Evolutionary conservation across 306 rosid species (phyloP), one percentile per base, ranked within the genome.

Genomic region (Ammopiptanthus mongolicus): DNA sequence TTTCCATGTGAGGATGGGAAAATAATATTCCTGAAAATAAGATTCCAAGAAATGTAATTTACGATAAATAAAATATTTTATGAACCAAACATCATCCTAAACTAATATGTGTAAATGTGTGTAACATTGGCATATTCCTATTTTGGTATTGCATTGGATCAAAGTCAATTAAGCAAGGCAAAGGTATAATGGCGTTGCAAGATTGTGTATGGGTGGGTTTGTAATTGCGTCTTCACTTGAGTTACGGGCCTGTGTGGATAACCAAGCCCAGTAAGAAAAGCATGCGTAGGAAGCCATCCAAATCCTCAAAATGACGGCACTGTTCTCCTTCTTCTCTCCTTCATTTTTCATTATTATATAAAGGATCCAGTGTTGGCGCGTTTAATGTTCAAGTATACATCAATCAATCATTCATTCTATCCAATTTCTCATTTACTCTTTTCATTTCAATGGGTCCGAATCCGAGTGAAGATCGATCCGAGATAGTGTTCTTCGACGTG

Each of bases 401-500:
- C 37, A 51, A 51, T 4, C 59, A 31, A 6, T 23, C 61, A 55
- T 21, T 23, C 61, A 55, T 21, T 21, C 12, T 2, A 22, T 2
- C 19, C 34, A 8, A 48, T 68, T 69, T 70, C 34, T 11, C 1
- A 5, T 69, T n/a, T 9, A 42, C 17, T 33, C 5, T 14, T 18
- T 0, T 11, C 1, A 14, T 5, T 8, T 59, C 22, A 59, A 88
- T 82, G 97, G 84, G 42, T 71, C 71, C 73, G 63, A 44, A 48
- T 61, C 82, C 69, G 39, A 42, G 37, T 57, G 97, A 89, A 36
- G 97, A 86, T 5, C 89, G 93, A 5, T 89, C 87, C 0, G 97
- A 96, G 58, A 95, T 95, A 6, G 98, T 80, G 0, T 92, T 95
- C 88, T 95, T 95, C 87, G 99, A 95, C 71, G 81, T 92, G 14